Conservation (phyloP, 2,329 filamentous ascomycete genomes). For the Aspergillus awamori region DNA sequence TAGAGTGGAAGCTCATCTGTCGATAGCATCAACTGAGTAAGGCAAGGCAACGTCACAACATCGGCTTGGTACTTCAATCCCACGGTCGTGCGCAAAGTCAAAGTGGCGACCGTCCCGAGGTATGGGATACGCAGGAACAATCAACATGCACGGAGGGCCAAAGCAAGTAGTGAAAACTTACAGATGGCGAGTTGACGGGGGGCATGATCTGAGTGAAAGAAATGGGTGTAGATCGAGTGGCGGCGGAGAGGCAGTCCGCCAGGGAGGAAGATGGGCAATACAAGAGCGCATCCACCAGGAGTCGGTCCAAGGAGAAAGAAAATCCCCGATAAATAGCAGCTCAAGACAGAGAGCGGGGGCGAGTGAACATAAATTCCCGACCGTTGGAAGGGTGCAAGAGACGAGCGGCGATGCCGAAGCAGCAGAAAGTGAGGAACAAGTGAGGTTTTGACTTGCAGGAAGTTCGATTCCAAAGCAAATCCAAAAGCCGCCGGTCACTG, state of each 20-base stretch:
- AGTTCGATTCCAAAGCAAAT: too few species aligned
- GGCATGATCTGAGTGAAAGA: slow-evolving; percentile 36
- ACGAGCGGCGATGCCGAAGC: not conserved
- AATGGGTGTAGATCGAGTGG: slow-evolving; percentile 1
- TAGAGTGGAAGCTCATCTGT: slow-evolving; percentile 6
- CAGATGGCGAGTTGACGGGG: slow-evolving; percentile 48
- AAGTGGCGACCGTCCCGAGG: not conserved
- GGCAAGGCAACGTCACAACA: not conserved
- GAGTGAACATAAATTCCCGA: not conserved
- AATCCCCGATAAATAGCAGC: not conserved
- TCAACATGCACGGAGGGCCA: not conserved
- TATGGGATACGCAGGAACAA: not conserved
- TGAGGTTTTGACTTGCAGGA: too few species aligned
- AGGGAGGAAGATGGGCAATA: slow-evolving; percentile 6
- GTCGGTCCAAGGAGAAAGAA: not conserved
- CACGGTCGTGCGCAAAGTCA: not conserved
- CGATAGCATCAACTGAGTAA: slow-evolving; percentile 9
- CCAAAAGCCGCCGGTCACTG: slow-evolving; percentile 8
- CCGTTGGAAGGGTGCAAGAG: not conserved
- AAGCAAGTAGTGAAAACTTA: slow-evolving; percentile 31
- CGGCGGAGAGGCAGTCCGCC: slow-evolving; percentile 17
- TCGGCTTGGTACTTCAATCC: not conserved
- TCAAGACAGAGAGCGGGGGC: not conserved
- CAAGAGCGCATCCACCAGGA: not conserved
- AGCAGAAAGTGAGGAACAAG: not conserved